Base-by-base conservation (phyloP, 257 asterid genomes). In the Paulownia fortunei region DNA sequence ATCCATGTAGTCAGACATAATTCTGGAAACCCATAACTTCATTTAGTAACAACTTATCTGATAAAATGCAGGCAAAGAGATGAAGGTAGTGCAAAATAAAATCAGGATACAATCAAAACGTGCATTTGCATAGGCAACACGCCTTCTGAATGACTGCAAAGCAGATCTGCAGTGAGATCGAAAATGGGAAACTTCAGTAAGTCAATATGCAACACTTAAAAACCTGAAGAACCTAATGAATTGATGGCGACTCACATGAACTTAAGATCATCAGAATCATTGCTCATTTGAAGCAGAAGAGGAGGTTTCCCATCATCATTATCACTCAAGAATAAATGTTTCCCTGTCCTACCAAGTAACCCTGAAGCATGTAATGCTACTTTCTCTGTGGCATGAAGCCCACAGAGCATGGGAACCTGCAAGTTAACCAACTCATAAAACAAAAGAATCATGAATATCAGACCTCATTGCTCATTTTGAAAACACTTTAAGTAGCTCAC, bases 391-490 rank as follows among this genome's bases (percentile, higher is more conserved):
- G 90, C 16, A 69, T 82, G 61, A 60, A 87, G 84, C 60, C 99
- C 98, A 79, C 96, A 93, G 80, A 93, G 90, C 65, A 89, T 67
- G 0, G 99, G 99, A 47, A 89, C 97, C 99, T 95, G 87, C 34
- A 64, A 21, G 41, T n/a, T n/a, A n/a, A 74, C 41, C 68, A 60
- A 23, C 52, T 65, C 27, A 4, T 55, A 59, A 39, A 23, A 39
- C 9, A 21, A 26, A 21, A 30, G 26, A 60, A 70, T 42, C 23
- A 26, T 47, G 9, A 59, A 62, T 21, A 60, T 13, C 51, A 61
- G 44, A 79, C 6, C 47, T 18, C 46, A 61, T 8, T 8, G 13
- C 27, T 54, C 30, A 23, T 51, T 60, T 37, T 34, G 32, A 46
- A 26, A 24, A 30, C 15, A 72, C 69, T 37, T 37, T 24, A 36